These are phyloP conservation scores for Fraxinus angustifolia DNA, from an alignment of 305 asterid species.

Conservation along the genomic window DNA sequence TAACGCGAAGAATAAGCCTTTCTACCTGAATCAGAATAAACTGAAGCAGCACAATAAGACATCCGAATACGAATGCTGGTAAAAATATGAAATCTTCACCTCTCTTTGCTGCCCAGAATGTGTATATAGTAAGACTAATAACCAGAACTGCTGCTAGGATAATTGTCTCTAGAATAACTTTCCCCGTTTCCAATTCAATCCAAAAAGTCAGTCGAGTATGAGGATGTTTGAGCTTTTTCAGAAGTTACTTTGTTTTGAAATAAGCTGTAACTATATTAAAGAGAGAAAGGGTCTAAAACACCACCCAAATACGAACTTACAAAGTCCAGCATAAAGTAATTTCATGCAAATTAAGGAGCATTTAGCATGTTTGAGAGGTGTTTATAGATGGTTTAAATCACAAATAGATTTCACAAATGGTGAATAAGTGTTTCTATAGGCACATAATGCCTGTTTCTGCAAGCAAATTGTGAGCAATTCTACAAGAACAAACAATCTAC, in stretches of 20 bases:
- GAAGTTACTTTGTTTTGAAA: neutral
- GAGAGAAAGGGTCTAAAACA: neutral
- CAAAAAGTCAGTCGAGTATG: neutral
- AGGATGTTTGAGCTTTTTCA: neutral
- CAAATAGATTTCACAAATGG: neutral
- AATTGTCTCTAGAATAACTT: conserved; percentile 42
- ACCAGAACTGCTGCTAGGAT: conserved; percentile 50
- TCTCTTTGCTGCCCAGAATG: conserved; percentile 69
- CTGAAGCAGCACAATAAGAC: conserved; percentile 30
- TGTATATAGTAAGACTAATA: conserved; percentile 50
- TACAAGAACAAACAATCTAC: neutral
- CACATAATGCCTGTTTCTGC: neutral
- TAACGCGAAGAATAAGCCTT: neutral
- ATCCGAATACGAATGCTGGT: conserved; percentile 42
- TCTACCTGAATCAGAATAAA: conserved; percentile 51
- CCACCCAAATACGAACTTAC: neutral
- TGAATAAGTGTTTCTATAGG: neutral
- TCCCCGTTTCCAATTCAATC: conserved; percentile 31
- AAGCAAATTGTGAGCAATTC: neutral
- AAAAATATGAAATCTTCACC: conserved; percentile 62
- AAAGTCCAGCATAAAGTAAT: neutral
- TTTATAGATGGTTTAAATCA: too few species aligned
- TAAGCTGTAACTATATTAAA: neutral
- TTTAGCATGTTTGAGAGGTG: neutral
- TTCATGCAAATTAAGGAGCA: neutral